Conservation (phyloP, 495 filamentous ascomycete genomes). For the Xylaria intraflava region DNA sequence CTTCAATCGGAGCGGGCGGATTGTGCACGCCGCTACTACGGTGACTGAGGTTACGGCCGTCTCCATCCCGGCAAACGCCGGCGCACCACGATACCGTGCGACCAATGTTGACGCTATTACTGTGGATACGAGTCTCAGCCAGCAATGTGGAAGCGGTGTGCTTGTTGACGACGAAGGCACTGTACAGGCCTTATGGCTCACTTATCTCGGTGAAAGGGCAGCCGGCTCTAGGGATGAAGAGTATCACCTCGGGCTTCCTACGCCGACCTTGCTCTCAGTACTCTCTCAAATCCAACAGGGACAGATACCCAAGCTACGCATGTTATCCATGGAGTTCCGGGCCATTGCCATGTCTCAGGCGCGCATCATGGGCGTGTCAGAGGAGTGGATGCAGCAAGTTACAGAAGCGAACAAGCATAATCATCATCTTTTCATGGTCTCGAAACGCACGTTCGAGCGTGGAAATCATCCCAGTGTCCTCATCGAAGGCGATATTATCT, state of each 20-base stretch:
- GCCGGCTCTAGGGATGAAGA: slow-evolving; percentile 83
- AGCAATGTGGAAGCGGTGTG: slow-evolving; percentile 92
- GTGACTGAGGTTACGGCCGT: slow-evolving; percentile 98
- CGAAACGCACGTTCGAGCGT: slow-evolving; percentile 62
- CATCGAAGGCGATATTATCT: slow-evolving; percentile 85
- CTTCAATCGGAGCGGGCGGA: slow-evolving; percentile 90
- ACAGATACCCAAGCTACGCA: slow-evolving; percentile 69
- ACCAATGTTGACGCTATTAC: slow-evolving; percentile 98
- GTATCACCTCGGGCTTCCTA: slow-evolving; percentile 91
- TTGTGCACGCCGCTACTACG: slow-evolving; percentile 87
- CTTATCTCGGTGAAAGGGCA: slow-evolving; percentile 85
- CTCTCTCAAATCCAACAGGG: slow-evolving; percentile 77
- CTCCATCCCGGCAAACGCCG: slow-evolving; percentile 85
- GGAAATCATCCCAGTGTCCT: slow-evolving; percentile 64
- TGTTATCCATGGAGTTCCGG: slow-evolving; percentile 89
- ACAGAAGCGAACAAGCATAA: slow-evolving; percentile 77
- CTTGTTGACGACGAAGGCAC: slow-evolving; percentile 83
- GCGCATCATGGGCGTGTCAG: slow-evolving; percentile 94
- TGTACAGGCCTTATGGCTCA: slow-evolving; percentile 92
- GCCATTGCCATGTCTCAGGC: slow-evolving; percentile 95
- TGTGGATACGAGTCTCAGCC: slow-evolving; percentile 83
- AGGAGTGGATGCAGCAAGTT: slow-evolving; percentile 90
- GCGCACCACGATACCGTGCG: slow-evolving; percentile 87
- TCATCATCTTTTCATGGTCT: slow-evolving; percentile 97
- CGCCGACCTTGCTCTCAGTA: slow-evolving; percentile 79